Conservation (phyloP, 2,329 filamentous ascomycete genomes). For the Pleurostoma richardsiae region DNA sequence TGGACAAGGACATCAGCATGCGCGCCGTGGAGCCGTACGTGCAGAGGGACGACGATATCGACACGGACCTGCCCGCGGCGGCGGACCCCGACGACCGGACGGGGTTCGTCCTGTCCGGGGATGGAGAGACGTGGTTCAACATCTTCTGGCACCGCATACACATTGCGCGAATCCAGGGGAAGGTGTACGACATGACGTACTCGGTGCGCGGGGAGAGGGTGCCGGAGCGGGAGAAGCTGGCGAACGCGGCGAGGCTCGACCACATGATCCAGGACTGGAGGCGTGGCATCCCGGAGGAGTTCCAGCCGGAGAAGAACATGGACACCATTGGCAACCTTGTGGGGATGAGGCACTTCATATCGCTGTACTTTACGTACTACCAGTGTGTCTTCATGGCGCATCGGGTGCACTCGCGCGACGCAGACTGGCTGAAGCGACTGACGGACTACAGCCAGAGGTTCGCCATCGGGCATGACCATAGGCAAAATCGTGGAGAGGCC, state of each 20-base stretch:
- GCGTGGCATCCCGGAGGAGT: constrained; percentile 13
- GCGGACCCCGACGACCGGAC: constrained; percentile 5
- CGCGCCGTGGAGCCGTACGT: constrained; percentile 16
- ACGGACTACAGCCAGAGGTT: too few relatives aligned
- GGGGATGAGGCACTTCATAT: too few relatives aligned
- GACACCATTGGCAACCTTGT: too few relatives aligned
- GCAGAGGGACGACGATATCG: constrained; percentile 15
- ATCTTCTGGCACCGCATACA: constrained; percentile 14
- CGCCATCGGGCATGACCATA: too few relatives aligned
- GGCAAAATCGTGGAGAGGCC: too few relatives aligned
- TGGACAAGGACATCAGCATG: constrained; percentile 20
- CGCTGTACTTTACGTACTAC: too few relatives aligned
- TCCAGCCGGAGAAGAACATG: constrained; percentile 1
- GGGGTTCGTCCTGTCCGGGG: constrained; percentile 11
- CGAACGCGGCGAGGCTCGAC: constrained; percentile 7
- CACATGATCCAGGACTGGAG: constrained; percentile 15
- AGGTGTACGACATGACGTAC: constrained; percentile 16
- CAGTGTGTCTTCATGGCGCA: too few relatives aligned
- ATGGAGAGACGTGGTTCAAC: constrained; percentile 14
- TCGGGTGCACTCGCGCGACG: too few relatives aligned
- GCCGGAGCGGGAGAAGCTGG: constrained; percentile 6
- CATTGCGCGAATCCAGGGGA: constrained; percentile 14
- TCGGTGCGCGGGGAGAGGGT: constrained; percentile 13
- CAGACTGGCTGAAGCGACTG: too few relatives aligned
- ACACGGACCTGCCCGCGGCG: constrained; percentile 15